phyloP scores from a whole-genome alignment of 2,329 filamentous ascomycete genomes.

The Teratosphaeria pseudoeucalypti region DNA sequence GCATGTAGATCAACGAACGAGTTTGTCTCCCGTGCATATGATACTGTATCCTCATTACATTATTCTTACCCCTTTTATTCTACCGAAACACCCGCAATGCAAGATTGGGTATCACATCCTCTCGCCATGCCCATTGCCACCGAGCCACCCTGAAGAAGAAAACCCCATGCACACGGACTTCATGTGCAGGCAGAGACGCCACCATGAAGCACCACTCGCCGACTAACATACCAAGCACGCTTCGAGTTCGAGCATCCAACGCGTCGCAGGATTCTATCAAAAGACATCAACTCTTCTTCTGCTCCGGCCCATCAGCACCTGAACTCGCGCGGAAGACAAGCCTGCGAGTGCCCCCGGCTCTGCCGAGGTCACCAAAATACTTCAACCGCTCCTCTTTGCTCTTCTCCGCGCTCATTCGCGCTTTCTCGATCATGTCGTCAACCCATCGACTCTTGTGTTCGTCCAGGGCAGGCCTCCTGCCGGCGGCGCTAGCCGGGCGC shows the following conservation, averaged over 20 bases:
- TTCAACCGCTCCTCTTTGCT: constrained; percentile 22
- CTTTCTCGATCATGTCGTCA: constrained; percentile 71
- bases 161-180: not conserved
- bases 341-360: constrained; percentile 61
- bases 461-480: constrained; percentile 24
- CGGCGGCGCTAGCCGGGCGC: constrained; percentile 10
- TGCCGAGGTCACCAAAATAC: constrained; percentile 60
- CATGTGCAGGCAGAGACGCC: not conserved
- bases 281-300: not conserved
- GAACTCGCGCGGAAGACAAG: constrained; percentile 45
- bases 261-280: not conserved
- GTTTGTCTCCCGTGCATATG: not conserved
- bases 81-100: not conserved
- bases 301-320: not conserved
- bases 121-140: not conserved
- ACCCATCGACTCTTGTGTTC: constrained; percentile 71
- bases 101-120: not conserved
- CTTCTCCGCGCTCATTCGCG: constrained; percentile 49
- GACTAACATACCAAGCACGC: not conserved
- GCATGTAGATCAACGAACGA: too few species aligned
- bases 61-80: not conserved
- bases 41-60: not conserved
- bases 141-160: not conserved
- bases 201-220: not conserved
- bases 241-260: not conserved